Base-by-base conservation (phyloP, 108 stramenopile genomes). In the Pseudonitzschia multiseries region DNA sequence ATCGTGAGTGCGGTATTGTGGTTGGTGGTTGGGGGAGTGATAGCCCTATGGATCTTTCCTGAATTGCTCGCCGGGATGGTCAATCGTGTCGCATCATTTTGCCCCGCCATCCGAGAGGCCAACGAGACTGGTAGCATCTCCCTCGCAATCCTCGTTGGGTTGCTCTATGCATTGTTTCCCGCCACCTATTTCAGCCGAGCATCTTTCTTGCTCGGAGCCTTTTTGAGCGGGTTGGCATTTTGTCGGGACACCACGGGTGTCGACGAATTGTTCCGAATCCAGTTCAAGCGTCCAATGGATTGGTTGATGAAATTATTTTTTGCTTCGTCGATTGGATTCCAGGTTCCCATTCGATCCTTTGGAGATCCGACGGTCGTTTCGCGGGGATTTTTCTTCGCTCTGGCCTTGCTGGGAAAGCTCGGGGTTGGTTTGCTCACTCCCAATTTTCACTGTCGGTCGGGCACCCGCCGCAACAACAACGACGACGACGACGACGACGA, bases 301-400 rank as follows among this genome's bases (percentile, higher is more conserved):
- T 93, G 89, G 89, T 81, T 87, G 48, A 85, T 93, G 88, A 81
- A 85, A 29, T 73, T 93, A 21, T 90, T 93, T 78, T 89, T 93
- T 79, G 89, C 88, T 20, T 73, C 82, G 2, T 72, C 70, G 18
- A 83, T 83, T 62, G 82, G 73, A 18, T 83, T 83, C 63, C 74
- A 71, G 52, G 73, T 83, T 22, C 82, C 82, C 10, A 54, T 83
- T 28, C 75, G 70, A 18, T 74, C 87, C 43, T 88, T 89, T 77
- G 73, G 75, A 2, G 75, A 83, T 70, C 59, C 52, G 1, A 75
- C 42, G 20, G 83, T 86, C 50, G 65, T 87, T 46, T 73, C 77
- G 4, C 67, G 76, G 15, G 91, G 91, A 18, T 63, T 54, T 18
- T 64, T 89, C 22, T 81, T 87, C 26, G 72, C 83, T 18, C n/a